phyloP scores from a whole-genome alignment of 129 eudicot genomes.

The Mikania micrantha region DNA sequence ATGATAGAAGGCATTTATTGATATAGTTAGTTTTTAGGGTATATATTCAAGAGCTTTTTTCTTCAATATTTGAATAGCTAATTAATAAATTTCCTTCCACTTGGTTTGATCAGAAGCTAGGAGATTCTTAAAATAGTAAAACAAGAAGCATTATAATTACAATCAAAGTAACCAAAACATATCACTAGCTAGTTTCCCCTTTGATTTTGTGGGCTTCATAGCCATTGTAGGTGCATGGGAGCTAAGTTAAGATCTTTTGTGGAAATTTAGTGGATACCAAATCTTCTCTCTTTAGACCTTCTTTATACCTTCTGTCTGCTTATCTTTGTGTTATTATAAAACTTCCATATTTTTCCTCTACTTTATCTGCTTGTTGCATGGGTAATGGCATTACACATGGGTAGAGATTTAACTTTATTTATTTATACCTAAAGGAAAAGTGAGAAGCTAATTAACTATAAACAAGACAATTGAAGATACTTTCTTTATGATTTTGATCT shows the following conservation, averaged over 20 bases:
- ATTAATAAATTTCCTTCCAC: too few relatives aligned
- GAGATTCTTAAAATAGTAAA: too few relatives aligned
- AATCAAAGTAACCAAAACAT: too few relatives aligned
- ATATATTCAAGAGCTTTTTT: too few relatives aligned
- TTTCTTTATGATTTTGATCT: conserved; percentile 32
- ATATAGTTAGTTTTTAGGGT: too few relatives aligned
- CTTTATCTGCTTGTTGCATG: conserved; percentile 19
- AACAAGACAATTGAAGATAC: conserved; percentile 38
- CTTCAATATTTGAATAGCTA: too few relatives aligned
- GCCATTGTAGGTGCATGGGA: conserved; percentile 36
- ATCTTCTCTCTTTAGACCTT: conserved; percentile 26
- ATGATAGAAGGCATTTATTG: too few relatives aligned
- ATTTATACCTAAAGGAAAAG: conserved; percentile 18
- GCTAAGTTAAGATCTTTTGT: too few relatives aligned
- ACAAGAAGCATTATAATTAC: too few relatives aligned
- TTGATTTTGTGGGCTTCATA: too few relatives aligned
- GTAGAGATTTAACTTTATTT: conserved; percentile 30
- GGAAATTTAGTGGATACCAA: conserved; percentile 37
- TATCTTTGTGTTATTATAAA: conserved; percentile 11
- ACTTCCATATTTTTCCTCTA: conserved; percentile 2
- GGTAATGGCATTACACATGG: conserved; percentile 52
- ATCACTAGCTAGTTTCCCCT: too few relatives aligned
- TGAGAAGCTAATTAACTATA: conserved; percentile 23
- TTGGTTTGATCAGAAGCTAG: too few relatives aligned
- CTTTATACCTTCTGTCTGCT: conserved; percentile 18